These are phyloP conservation scores for Ophiocordyceps camponoti-leonardi DNA, from an alignment of 2,329 filamentous ascomycete genomes.

Conservation along the genomic window DNA sequence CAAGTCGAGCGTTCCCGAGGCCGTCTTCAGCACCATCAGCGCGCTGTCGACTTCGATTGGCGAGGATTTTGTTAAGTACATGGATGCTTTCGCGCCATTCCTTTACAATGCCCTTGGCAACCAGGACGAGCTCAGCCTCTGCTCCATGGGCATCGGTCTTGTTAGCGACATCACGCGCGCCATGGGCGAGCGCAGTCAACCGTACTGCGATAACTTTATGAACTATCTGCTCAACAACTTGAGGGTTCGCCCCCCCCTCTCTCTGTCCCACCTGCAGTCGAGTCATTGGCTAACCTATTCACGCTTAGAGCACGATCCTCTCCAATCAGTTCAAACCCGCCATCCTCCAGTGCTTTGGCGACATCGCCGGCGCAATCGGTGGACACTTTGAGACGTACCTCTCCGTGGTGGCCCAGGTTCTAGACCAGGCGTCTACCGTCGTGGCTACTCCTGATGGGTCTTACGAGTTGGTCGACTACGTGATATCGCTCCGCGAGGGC, in stretches of 20 bases:
- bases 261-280: background rate
- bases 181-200: conserved; percentile 76
- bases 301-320: conserved; percentile 53
- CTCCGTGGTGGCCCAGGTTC: conserved; percentile 76
- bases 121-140: conserved; percentile 85
- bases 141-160: conserved; percentile 92
- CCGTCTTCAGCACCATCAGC: conserved; percentile 81
- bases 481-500: conserved; percentile 84
- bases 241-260: conserved; percentile 35
- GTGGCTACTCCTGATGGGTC: conserved; percentile 62
- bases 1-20: conserved; percentile 91
- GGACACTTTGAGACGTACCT: conserved; percentile 88
- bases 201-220: conserved; percentile 96
- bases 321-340: conserved; percentile 96
- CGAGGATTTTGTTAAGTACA: conserved; percentile 89
- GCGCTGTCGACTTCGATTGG: conserved; percentile 83
- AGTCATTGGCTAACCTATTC: background rate
- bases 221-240: conserved; percentile 91
- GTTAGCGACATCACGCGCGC: conserved; percentile 94
- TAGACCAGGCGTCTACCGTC: conserved; percentile 82
- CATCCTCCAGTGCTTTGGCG: conserved; percentile 93
- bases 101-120: conserved; percentile 88
- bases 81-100: conserved; percentile 87
- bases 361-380: conserved; percentile 88
- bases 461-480: conserved; percentile 94